Base-by-base conservation (phyloP, 2,329 filamentous ascomycete species). In the Fusarium beomiforme region DNA sequence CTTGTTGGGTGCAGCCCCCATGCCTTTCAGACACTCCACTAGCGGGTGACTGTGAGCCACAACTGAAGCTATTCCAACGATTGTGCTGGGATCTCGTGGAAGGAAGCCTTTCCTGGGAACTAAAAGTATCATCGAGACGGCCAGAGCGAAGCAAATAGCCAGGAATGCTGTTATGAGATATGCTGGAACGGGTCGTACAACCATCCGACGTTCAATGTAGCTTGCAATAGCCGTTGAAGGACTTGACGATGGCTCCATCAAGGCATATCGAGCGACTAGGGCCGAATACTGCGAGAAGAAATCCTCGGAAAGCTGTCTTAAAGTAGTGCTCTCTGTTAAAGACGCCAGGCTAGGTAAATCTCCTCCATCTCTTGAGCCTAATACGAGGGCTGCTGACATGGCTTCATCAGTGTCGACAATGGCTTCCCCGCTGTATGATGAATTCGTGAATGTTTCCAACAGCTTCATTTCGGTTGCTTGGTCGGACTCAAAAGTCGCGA, bases 201-300 rank as follows among this genome's bases (percentile, higher is more conserved):
- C 53, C 5, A 82, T 74, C 8, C 79, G 77, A 39, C 80, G 78
- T 19, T 75, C 75, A 11, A 73, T 70, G 7, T 77, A 69, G 6
- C 73, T 71, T 3, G 76, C 76, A 13, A 69, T 66, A 4, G 78
- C 80, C 1, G 69, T 71, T 2, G 72, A 64, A 1, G 70, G 61
- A 33, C 44, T 64, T 4, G 75, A 68, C 0, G 64, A 50, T 19
- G 66, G 55, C n/a, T 77, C 63, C 77, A 77, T 79, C 54, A 82
- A 65, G 1, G 75, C 73, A 36, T 76, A 76, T 14, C 75, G 74
- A 8, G 78, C 79, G 17, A 83, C 56, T 1, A 83, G 57, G 5
- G 79, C 79, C 0, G 79, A 74, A 46, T 79, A 81, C 55, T 82
- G 80, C 17, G 73, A 66, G 55, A 76, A 83, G 46, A 81, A 82